Evolutionary conservation across 148 eudicot genomes (phyloP).

Genomic region (Chenopodium suecicum): DNA sequence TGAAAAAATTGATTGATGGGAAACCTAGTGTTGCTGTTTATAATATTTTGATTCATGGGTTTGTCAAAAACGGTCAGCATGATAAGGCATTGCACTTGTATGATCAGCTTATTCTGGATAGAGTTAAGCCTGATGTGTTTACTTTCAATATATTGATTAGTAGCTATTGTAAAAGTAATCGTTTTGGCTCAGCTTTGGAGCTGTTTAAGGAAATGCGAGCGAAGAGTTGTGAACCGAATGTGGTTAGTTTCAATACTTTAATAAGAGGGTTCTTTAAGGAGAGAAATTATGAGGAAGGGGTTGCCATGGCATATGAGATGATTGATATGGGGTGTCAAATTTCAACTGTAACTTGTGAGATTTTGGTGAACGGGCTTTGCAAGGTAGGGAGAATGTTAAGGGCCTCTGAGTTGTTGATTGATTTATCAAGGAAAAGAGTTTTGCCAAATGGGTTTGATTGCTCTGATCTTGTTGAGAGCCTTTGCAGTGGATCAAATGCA

Average conservation of each 20-base stretch:
- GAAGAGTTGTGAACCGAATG: constrained; percentile 74
- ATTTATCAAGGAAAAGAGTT: constrained; percentile 64
- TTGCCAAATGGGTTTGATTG: constrained; percentile 59
- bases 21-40: constrained; percentile 66
- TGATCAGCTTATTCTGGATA: constrained; percentile 56
- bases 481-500: constrained; percentile 48
- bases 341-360: constrained; percentile 71
- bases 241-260: constrained; percentile 85
- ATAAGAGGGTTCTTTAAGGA: constrained; percentile 73
- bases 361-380: constrained; percentile 75
- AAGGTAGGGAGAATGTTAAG: constrained; percentile 40
- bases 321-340: constrained; percentile 62
- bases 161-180: constrained; percentile 55
- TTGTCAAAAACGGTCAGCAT: constrained; percentile 50
- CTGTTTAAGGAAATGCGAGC: constrained; percentile 79
- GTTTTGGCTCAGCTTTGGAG: constrained; percentile 59
- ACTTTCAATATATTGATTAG: constrained; percentile 88
- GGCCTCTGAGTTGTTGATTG: constrained; percentile 72
- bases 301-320: constrained; percentile 85
- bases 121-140: constrained; percentile 75
- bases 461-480: constrained; percentile 52
- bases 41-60: constrained; percentile 76
- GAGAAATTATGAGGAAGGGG: constrained; percentile 63
- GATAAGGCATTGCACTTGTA: constrained; percentile 58
- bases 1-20: constrained; percentile 77